A percentile compares a stretch with the other conserved stretches of the same genome.
Conservation (phyloP, 2,329 filamentous ascomycete genomes). For the Calonectria leucothoes region DNA sequence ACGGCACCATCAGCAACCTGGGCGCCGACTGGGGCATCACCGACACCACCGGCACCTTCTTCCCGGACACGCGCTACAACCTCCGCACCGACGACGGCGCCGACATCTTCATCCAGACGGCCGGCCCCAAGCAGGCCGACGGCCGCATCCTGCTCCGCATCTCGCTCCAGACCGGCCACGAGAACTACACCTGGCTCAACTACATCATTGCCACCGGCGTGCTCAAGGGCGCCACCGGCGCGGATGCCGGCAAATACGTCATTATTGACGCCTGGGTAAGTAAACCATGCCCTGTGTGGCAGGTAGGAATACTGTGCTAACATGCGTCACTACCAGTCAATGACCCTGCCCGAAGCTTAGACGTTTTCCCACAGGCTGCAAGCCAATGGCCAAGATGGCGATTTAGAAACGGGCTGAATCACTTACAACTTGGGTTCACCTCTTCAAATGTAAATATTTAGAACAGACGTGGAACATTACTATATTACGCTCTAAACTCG, state of each 20-base stretch:
- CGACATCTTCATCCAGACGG: slow-evolving; percentile 51
- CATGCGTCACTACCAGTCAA: neutral
- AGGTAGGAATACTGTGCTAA: neutral
- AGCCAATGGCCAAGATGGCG: neutral
- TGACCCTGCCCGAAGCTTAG: neutral
- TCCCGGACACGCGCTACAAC: slow-evolving; percentile 53
- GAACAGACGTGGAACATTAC: neutral
- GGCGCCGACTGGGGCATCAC: slow-evolving; percentile 53
- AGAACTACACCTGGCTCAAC: slow-evolving; percentile 53
- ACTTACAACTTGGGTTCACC: neutral
- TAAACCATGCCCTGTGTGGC: neutral
- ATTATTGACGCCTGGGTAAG: slow-evolving; percentile 42
- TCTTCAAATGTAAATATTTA: neutral
- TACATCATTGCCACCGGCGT: slow-evolving; percentile 43
- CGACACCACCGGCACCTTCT: slow-evolving; percentile 49
- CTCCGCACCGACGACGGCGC: slow-evolving; percentile 51
- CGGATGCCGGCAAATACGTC: slow-evolving; percentile 34
- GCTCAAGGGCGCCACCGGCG: slow-evolving; percentile 20
- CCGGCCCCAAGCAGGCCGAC: slow-evolving; percentile 50
- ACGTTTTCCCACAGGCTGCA: neutral
- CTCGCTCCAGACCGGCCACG: slow-evolving; percentile 49
- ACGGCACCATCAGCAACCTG: slow-evolving; percentile 43
- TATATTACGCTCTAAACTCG: neutral
- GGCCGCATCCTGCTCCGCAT: slow-evolving; percentile 40
- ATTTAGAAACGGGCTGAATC: neutral